Conservation (phyloP, 805 yeast species). For the Wickerhamiella lipophila region DNA sequence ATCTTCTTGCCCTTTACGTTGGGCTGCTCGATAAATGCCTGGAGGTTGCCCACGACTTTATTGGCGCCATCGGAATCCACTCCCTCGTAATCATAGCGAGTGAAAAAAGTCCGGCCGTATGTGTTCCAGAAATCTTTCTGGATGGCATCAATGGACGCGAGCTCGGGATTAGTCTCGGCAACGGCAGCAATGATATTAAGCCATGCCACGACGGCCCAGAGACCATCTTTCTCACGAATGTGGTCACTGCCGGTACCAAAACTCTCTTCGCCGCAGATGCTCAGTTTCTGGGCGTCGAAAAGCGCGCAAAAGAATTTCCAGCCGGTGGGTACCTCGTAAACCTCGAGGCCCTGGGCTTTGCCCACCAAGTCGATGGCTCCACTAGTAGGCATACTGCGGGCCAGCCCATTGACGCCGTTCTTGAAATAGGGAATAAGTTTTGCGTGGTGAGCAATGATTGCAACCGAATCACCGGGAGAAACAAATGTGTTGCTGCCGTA, state of each 20-base stretch:
- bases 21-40: conserved; percentile 30
- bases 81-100: conserved; percentile 87
- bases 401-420: conserved; percentile 77
- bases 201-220: conserved; percentile 98
- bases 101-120: conserved; percentile 94
- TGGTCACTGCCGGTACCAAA: conserved; percentile 98
- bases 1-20: conserved; percentile 42
- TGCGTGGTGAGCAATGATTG: conserved; percentile 91
- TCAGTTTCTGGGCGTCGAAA: conserved; percentile 82
- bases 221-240: conserved; percentile 92
- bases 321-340: conserved; percentile 96
- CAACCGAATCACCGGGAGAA: conserved; percentile 97
- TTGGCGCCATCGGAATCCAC: conserved; percentile 65
- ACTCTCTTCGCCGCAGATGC: conserved; percentile 96
- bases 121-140: conserved; percentile 79
- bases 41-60: conserved; percentile 46
- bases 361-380: conserved; percentile 92
- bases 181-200: conserved; percentile 84
- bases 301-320: conserved; percentile 97
- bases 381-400: conserved; percentile 95
- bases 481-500: conserved; percentile 91
- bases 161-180: conserved; percentile 44
- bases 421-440: conserved; percentile 81
- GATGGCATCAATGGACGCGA: conserved; percentile 61
- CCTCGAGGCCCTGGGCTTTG: conserved; percentile 51